Evolutionary conservation across 768 basidiomycete genomes (phyloP).

Genomic region (Udeniomyces megalosporus): DNA sequence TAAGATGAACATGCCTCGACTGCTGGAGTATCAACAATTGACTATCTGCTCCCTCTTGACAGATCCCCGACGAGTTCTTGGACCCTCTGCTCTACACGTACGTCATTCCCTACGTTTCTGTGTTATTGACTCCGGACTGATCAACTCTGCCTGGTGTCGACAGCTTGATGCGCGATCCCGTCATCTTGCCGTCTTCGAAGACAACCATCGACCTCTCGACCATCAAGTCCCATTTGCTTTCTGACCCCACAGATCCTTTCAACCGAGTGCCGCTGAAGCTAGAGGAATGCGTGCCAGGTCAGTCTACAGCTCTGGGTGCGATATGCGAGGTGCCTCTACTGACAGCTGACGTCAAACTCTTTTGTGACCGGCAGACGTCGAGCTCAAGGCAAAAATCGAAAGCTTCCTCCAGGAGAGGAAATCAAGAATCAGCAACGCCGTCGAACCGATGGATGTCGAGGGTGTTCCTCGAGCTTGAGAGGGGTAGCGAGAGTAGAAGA

Average conservation of each 20-base stretch:
- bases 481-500: no score
- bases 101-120: not conserved
- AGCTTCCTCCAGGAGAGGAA: conserved; percentile 44
- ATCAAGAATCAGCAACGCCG: not conserved
- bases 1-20: not conserved
- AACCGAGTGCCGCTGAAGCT: conserved; percentile 69
- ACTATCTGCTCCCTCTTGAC: not conserved
- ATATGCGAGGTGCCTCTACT: not conserved
- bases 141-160: not conserved
- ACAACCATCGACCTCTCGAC: conserved; percentile 70
- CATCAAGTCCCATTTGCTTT: conserved; percentile 85
- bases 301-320: conserved; percentile 21
- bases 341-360: not conserved
- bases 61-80: conserved; percentile 86
- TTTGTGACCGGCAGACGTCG: conserved; percentile 36
- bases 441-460: conserved; percentile 14
- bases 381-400: conserved; percentile 59
- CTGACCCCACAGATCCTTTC: conserved; percentile 86
- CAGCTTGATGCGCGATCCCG: conserved; percentile 89
- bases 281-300: conserved; percentile 63
- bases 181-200: conserved; percentile 67
- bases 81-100: conserved; percentile 37
- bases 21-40: not conserved
- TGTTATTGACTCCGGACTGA: not conserved
- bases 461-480: not conserved